Conservation (phyloP, 2,329 filamentous ascomycete genomes). For the Plectosphaerella plurivora region DNA sequence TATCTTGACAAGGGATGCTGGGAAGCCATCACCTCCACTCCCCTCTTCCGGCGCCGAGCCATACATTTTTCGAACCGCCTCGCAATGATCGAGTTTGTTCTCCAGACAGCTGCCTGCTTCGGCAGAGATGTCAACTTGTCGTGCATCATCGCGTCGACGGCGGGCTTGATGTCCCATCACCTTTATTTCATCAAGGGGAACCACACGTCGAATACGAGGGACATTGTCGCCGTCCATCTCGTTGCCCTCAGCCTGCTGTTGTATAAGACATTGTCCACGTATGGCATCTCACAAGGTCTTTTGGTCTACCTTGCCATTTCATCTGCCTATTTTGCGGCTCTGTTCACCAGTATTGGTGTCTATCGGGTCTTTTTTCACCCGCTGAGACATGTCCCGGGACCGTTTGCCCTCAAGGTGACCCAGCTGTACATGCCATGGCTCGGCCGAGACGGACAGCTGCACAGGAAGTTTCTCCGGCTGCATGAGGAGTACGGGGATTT, state of each 20-base stretch:
- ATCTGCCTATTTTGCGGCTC: slow-evolving; percentile 4
- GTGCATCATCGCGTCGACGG: slow-evolving; percentile 1
- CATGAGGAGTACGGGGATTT: slow-evolving; percentile 10
- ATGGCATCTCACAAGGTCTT: not conserved
- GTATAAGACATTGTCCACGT: not conserved
- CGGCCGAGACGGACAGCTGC: slow-evolving; percentile 5
- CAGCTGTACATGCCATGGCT: slow-evolving; percentile 11
- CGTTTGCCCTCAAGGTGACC: slow-evolving; percentile 7
- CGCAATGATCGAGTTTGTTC: no score
- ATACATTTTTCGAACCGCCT: not conserved
- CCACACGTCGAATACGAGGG: not conserved
- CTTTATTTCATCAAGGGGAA: slow-evolving; percentile 7
- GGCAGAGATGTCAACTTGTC: not conserved
- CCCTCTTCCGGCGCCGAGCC: not conserved
- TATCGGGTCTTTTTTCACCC: slow-evolving; percentile 15
- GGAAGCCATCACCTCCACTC: not conserved
- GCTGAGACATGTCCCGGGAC: slow-evolving; percentile 12
- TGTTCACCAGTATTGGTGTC: slow-evolving; percentile 19
- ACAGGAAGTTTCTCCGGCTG: not conserved
- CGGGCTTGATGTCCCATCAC: slow-evolving; percentile 9
- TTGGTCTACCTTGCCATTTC: not conserved
- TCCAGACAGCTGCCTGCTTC: not conserved
- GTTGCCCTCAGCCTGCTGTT: slow-evolving; percentile 1
- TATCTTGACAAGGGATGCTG: not conserved
- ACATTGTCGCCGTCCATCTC: slow-evolving; percentile 1